These are phyloP conservation scores for Beta vulgaris DNA, from an alignment of 148 eudicot genomes.

Conservation along the genomic window DNA sequence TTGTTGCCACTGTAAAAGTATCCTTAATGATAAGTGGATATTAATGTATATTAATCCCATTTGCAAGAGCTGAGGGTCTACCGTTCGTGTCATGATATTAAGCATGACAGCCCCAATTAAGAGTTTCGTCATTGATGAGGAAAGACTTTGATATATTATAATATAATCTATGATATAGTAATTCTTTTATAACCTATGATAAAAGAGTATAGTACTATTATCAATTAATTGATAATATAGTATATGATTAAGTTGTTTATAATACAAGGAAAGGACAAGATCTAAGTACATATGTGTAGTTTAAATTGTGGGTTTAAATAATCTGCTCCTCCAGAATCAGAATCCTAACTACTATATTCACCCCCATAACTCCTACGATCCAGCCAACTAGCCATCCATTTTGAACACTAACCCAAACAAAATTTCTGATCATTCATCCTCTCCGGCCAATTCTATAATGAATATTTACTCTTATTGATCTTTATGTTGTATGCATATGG, in stretches of 20 bases:
- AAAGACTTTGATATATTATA: neutral
- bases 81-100: slow-evolving; percentile 18
- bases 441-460: neutral
- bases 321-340: slow-evolving; percentile 16
- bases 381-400: neutral
- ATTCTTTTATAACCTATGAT: neutral
- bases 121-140: slow-evolving; percentile 13
- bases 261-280: slow-evolving; percentile 1
- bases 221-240: neutral
- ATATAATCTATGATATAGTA: no score
- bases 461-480: neutral
- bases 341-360: slow-evolving; percentile 25
- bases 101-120: slow-evolving; percentile 8
- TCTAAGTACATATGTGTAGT: slow-evolving; percentile 17
- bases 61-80: neutral
- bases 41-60: no score
- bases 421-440: neutral
- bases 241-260: neutral
- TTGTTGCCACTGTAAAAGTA: no score
- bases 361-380: neutral
- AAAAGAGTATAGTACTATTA: neutral
- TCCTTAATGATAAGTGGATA: no score
- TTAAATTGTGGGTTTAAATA: slow-evolving; percentile 7
- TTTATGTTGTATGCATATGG: neutral
- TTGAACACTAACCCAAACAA: neutral